Conservation (phyloP, 2,329 filamentous ascomycete species). For the Scytalidium sp. region DNA sequence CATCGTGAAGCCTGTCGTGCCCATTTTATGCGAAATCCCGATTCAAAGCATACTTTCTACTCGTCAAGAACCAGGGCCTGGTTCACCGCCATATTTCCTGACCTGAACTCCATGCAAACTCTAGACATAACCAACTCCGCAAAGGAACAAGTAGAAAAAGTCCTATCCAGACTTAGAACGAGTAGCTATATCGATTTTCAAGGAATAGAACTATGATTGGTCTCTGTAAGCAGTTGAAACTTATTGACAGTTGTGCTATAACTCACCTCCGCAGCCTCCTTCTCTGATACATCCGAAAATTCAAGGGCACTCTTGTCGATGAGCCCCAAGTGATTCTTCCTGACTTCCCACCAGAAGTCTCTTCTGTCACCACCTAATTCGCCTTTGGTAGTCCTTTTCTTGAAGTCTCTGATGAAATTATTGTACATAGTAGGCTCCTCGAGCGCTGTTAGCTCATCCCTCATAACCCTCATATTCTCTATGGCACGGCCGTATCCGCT, state of each 20-base stretch:
- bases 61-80: background rate
- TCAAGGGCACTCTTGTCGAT: slow-evolving; percentile 64
- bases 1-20: background rate
- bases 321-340: slow-evolving; percentile 66
- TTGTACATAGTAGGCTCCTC: slow-evolving; percentile 81
- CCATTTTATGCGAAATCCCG: background rate
- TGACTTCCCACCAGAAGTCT: slow-evolving; percentile 79
- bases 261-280: slow-evolving; percentile 60
- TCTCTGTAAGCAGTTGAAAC: background rate
- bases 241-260: background rate
- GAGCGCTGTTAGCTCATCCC: slow-evolving; percentile 70
- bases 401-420: slow-evolving; percentile 66
- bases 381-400: slow-evolving; percentile 65
- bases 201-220: slow-evolving; percentile 9
- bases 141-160: background rate
- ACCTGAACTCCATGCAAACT: background rate
- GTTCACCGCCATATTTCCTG: background rate
- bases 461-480: slow-evolving; percentile 74
- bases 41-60: background rate
- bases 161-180: slow-evolving; percentile 2
- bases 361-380: slow-evolving; percentile 69
- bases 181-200: slow-evolving; percentile 8
- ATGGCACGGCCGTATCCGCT: slow-evolving; percentile 69
- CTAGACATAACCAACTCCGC: background rate
- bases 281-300: slow-evolving; percentile 61